These are phyloP conservation scores for Colletotrichum tamarilloi DNA, from an alignment of 2,329 filamentous ascomycete genomes.

Conservation along the genomic window DNA sequence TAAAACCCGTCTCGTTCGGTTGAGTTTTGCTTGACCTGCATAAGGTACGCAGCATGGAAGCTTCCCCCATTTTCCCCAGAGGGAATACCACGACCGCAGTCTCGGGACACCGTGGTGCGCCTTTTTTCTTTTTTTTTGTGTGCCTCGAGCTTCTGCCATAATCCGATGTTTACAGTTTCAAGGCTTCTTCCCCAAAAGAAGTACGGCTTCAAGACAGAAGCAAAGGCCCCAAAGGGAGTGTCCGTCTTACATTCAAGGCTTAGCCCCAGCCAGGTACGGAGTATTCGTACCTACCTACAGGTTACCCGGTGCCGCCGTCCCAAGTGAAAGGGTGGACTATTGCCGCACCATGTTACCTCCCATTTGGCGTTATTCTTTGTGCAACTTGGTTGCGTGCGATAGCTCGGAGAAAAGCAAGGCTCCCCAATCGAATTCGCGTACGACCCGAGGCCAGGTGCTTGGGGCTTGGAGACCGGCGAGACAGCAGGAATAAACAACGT, in stretches of 20 bases:
- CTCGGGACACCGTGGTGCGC: conserved; percentile 4
- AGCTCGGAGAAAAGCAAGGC: neutral
- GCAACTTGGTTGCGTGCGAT: neutral
- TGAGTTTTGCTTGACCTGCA: conserved; percentile 9
- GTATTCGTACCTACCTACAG: neutral
- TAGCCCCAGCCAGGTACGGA: neutral
- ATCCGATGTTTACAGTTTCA: conserved; percentile 30
- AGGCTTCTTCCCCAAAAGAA: neutral
- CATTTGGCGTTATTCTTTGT: conserved; percentile 13
- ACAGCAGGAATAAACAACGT: conserved; percentile 29
- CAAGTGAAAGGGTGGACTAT: neutral
- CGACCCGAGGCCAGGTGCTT: conserved; percentile 17
- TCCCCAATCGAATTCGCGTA: neutral
- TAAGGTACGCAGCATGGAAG: conserved; percentile 9
- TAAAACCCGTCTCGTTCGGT: neutral
- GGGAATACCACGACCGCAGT: conserved; percentile 11
- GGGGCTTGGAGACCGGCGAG: conserved; percentile 9
- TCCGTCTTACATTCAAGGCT: neutral
- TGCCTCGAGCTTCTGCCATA: neutral
- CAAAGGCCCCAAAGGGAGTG: neutral
- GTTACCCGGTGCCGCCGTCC: neutral
- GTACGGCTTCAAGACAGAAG: neutral
- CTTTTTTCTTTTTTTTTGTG: neutral
- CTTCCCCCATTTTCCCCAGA: neutral
- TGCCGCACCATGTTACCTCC: conserved; percentile 4